Base-by-base conservation (phyloP, 106 monocot species). In the Chionographis japonica region DNA sequence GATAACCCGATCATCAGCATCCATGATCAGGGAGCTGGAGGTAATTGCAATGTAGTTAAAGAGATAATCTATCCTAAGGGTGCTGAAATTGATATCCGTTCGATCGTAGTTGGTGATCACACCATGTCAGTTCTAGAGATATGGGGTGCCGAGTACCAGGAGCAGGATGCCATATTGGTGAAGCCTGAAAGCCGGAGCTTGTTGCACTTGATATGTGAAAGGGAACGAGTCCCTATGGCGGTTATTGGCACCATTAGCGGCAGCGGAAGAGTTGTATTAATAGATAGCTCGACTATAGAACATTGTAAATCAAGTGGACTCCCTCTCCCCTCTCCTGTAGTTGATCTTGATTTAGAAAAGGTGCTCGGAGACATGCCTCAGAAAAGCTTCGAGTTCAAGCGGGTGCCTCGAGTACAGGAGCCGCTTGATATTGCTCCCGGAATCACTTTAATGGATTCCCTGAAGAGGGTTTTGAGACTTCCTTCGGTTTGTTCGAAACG, bases 61-160 rank as follows among this genome's bases (percentile, higher is more conserved):
- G 92, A 97, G 68, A 97, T 97, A 42, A 97, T 97, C n/a, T 92
- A 97, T 77, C 97, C 97, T 11, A 56, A 90, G 40, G 97, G 97
- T 37, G 97, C 97, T 46, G 85, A 87, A 67, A 92, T 92, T 60
- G 97, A 97, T 65, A 89, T 97, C 8, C 73, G 89, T 5, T 41
- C 83, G 27, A 81, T 97, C 43, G 80, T 86, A 4, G 87, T 92
- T 16, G 97, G 97, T 66, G 97, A 97, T 69, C 82, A 89, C 60
- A 97, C 97, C 5, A 81, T 97, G 97, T 97, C 97, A 2, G 92
- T 97, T 17, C 65, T 97, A 52, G 97, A 97, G 65, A 97, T 97
- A 41, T 92, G 97, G 97, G 97, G 97, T 41, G 97, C 97, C 9
- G 97, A 97, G 72, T 97, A 97, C 76, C 97, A 97, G 52, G 97